Conservation (phyloP, 2,329 filamentous ascomycete genomes). For the Coniochaeta ligniaria region DNA sequence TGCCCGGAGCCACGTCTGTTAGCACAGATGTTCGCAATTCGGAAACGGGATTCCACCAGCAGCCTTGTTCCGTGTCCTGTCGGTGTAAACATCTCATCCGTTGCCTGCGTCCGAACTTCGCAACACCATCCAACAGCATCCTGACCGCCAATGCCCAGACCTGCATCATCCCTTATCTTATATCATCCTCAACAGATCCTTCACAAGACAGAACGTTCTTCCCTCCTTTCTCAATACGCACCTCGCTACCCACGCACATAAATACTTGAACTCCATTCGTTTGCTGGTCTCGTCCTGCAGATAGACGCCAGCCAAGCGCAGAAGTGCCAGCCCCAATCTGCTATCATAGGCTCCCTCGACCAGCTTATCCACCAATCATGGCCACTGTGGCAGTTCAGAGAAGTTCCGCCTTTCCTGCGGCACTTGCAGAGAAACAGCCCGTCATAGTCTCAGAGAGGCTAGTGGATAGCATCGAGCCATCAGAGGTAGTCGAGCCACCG, state of each 20-base stretch:
- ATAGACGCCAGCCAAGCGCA: neutral
- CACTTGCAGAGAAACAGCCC: slow-evolving; percentile 7
- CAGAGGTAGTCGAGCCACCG: neutral
- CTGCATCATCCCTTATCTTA: neutral
- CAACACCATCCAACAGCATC: neutral
- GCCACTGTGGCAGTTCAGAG: neutral
- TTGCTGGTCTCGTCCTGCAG: neutral
- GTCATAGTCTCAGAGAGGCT: slow-evolving; percentile 17
- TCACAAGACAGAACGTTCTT: neutral
- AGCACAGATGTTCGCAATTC: slow-evolving; percentile 13
- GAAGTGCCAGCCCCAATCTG: neutral
- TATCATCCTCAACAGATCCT: neutral
- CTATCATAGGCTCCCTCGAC: neutral
- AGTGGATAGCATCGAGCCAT: neutral
- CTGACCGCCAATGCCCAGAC: neutral
- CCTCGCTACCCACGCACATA: neutral
- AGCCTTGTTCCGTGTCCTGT: neutral
- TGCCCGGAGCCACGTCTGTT: neutral
- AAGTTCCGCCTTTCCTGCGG: neutral
- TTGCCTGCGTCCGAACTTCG: neutral
- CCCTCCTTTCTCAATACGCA: neutral
- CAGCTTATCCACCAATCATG: neutral
- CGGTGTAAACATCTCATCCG: neutral
- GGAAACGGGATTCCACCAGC: slow-evolving; percentile 12
- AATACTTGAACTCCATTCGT: neutral